phyloP scores from a whole-genome alignment of 176 grass and related monocot species.

The Triticum dicoccoides region DNA sequence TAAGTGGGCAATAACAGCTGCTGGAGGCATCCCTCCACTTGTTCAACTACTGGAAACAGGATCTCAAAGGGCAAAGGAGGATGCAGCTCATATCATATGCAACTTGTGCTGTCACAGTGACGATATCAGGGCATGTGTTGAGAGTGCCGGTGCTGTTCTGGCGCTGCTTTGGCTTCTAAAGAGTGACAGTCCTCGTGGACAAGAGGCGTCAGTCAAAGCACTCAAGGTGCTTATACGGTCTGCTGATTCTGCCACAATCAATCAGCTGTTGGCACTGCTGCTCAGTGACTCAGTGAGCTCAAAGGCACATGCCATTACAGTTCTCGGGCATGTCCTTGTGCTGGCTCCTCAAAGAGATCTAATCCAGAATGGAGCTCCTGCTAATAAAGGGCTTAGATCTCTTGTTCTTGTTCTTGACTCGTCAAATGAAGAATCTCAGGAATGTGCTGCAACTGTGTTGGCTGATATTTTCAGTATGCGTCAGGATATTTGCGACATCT shows the following conservation, averaged over 20 bases:
- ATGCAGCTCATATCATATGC: slow-evolving; percentile 82
- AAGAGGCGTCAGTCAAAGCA: slow-evolving; percentile 85
- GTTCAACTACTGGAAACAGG: slow-evolving; percentile 87
- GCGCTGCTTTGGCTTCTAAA: slow-evolving; percentile 92
- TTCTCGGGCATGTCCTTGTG: slow-evolving; percentile 89
- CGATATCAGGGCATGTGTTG: slow-evolving; percentile 94
- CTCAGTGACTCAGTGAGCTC: slow-evolving; percentile 67
- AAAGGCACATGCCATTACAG: slow-evolving; percentile 77
- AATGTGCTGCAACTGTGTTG: slow-evolving; percentile 78
- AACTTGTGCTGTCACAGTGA: slow-evolving; percentile 90
- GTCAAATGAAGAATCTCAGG: slow-evolving; percentile 82
- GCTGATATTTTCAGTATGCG: slow-evolving; percentile 90
- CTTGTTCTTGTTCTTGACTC: slow-evolving; percentile 80
- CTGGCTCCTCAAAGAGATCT: slow-evolving; percentile 74
- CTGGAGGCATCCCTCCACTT: slow-evolving; percentile 92
- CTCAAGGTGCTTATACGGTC: slow-evolving; percentile 76
- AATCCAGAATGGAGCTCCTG: slow-evolving; percentile 68
- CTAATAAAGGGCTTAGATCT: slow-evolving; percentile 84
- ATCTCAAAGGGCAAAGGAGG: slow-evolving; percentile 89
- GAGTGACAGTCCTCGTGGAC: slow-evolving; percentile 55
- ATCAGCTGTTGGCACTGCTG: slow-evolving; percentile 84
- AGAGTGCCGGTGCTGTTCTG: slow-evolving; percentile 79
- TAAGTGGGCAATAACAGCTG: slow-evolving; percentile 98
- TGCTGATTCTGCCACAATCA: slow-evolving; percentile 81
- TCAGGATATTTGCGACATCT: slow-evolving; percentile 82